Evolutionary conservation across 495 filamentous ascomycete genomes (phyloP), one percentile per base, ranked within the genome.

Genomic region (Hapsidospora chrysogenum): DNA sequence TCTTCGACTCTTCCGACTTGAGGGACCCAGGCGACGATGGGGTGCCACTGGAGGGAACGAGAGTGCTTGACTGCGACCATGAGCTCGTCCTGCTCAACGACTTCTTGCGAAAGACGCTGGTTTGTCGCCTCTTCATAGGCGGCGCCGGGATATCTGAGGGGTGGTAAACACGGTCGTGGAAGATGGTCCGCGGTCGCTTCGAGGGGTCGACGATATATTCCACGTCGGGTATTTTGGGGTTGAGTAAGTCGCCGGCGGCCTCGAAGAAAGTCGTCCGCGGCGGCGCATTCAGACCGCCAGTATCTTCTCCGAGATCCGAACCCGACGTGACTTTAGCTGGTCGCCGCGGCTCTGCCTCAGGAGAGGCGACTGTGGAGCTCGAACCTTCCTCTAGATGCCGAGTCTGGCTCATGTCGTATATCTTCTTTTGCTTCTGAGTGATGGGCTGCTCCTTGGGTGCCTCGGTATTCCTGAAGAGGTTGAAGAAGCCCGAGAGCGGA

Each of bases 151-250:
- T 92, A 53, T 97, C 89, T 26, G 79, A 72, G 0, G 87, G 83
- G 48, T 86, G 81, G 54, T 97, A 97, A 17, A 96, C 69, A 10
- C 89, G 78, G 52, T 96, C 89, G 57, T 97, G 89, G 57, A 95
- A 95, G 39, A 97, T 96, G 9, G 92, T 93, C 25, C 80, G 72
- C 4, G 83, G 72, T n/a, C 89, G 80, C 31, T 72, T 74, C 21
- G 76, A 65, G 10, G 87, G 86, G 37, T 94, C 75, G 37, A 81
- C 65, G 22, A 97, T 63, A 48, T 83, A 97, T 20, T 80, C 73
- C 2, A 67, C 63, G 0, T 79, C 68, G 10, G 89, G 87, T 2
- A 96, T 55, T 9, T 84, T 89, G 2, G 92, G 89, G 56, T 85
- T 87, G 17, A 97, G 66, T 14, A 97, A 56, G 49, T 96, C 86